phyloP scores from a whole-genome alignment of 306 rosid genomes.

The Parietaria judaica region DNA sequence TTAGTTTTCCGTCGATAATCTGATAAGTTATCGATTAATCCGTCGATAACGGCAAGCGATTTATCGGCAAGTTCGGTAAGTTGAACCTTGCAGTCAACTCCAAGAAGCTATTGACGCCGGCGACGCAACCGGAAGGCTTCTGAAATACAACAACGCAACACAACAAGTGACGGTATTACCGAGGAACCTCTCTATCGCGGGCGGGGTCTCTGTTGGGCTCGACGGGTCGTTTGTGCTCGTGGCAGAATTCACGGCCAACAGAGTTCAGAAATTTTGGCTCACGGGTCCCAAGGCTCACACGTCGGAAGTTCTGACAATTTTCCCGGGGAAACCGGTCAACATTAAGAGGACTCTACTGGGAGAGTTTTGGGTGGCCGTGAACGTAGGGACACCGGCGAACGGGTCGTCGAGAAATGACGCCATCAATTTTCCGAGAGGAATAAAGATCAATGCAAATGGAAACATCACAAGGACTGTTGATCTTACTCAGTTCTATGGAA shows the following conservation, averaged over 20 bases:
- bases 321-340: background rate
- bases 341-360: background rate
- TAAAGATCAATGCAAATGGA: constrained; percentile 1
- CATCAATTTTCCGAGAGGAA: background rate
- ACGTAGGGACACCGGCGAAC: background rate
- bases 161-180: constrained; percentile 4
- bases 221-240: constrained; percentile 10
- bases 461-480: background rate
- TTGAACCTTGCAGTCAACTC: constrained; percentile 1
- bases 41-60: too few relatives aligned
- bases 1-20: too few relatives aligned
- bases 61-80: too few relatives aligned
- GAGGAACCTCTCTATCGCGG: background rate
- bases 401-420: background rate
- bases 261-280: constrained; percentile 1
- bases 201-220: background rate
- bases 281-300: constrained; percentile 6
- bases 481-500: background rate
- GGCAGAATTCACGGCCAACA: background rate
- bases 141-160: constrained; percentile 1
- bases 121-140: constrained; percentile 3
- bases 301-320: background rate
- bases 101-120: background rate
- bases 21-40: too few relatives aligned
- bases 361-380: constrained; percentile 10